Percentiles rank a stretch among this genome's conserved stretches.
Conservation (phyloP, 1,284 basidiomycete species). For the Trichosporon coremiiforme region DNA sequence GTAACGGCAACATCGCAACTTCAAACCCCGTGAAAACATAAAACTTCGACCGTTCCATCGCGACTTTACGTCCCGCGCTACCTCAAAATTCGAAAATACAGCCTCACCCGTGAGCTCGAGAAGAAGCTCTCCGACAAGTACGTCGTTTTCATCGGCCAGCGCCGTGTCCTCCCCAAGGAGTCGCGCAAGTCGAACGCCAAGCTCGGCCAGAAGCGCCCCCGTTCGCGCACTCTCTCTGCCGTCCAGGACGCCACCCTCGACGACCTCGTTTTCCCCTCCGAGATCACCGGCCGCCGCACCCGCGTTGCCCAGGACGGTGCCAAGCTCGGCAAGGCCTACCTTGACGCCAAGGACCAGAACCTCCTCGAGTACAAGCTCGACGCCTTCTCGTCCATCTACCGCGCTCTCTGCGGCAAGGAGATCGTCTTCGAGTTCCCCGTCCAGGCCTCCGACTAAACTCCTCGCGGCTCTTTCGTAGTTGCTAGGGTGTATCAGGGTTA, state of each 20-base stretch:
- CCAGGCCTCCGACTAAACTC: conserved; percentile 46
- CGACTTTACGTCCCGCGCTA: background rate
- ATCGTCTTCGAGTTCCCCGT: conserved; percentile 57
- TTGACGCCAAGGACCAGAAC: conserved; percentile 97
- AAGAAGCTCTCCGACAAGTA: conserved; percentile 98
- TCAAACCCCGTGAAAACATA: too few species aligned
- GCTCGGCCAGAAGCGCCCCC: conserved; percentile 84
- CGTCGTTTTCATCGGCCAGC: conserved; percentile 98
- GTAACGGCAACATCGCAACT: too few species aligned
- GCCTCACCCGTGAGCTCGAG: conserved; percentile 94
- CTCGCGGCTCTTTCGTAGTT: conserved; percentile 25
- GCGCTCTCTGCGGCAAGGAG: conserved; percentile 56
- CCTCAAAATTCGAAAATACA: conserved; percentile 51
- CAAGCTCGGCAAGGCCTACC: conserved; percentile 94
- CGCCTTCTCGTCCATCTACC: conserved; percentile 58
- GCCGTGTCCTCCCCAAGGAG: conserved; percentile 97
- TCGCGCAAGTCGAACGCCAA: conserved; percentile 87
- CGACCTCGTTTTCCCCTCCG: conserved; percentile 98
- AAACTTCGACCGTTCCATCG: too few species aligned
- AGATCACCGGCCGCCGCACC: conserved; percentile 98
- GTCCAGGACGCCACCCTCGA: conserved; percentile 99
- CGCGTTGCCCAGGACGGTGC: conserved; percentile 86
- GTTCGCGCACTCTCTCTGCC: conserved; percentile 92
- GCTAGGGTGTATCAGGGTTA: conserved; percentile 30
- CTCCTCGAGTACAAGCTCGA: conserved; percentile 95